phyloP scores from a whole-genome alignment of 352 stramenopile genomes.

The Bremia lactucae region DNA sequence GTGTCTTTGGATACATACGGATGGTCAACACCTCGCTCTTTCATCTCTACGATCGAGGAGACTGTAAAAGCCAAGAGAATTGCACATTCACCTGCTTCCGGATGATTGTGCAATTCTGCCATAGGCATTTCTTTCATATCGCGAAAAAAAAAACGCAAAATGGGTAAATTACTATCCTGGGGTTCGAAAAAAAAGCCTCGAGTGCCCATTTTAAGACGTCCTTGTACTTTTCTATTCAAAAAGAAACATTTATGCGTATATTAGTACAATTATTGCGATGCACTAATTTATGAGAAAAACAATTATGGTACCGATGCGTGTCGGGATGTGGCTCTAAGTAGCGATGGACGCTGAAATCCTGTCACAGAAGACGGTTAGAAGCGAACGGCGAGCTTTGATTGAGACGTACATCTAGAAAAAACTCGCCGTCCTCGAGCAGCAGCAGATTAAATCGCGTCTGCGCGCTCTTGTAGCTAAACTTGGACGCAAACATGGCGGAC shows the following conservation, averaged over 20 bases:
- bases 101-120: constrained; percentile 42
- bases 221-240: constrained; percentile 48
- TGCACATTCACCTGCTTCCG: constrained; percentile 23
- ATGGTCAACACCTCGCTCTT: constrained; percentile 73
- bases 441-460: constrained; percentile 88
- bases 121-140: constrained; percentile 60
- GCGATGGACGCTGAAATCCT: constrained; percentile 81
- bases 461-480: constrained; percentile 32
- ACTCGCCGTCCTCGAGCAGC: constrained; percentile 90
- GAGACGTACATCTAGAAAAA: constrained; percentile 83
- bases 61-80: constrained; percentile 66
- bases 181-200: constrained; percentile 89
- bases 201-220: constrained; percentile 81
- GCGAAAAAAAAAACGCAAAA: constrained; percentile 83
- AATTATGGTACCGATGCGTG: constrained; percentile 31
- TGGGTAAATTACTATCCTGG: constrained; percentile 63
- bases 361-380: constrained; percentile 3
- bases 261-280: background rate
- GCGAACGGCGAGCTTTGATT: too few relatives aligned
- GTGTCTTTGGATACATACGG: constrained; percentile 65
- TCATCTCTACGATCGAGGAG: constrained; percentile 70
- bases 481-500: constrained; percentile 27
- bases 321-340: constrained; percentile 51
- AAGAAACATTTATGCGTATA: background rate
- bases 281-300: background rate